Evolutionary conservation across 1,284 basidiomycete species (phyloP), one percentile per base, ranked within the genome.

Genomic region (Pseudozyma hubeiensis): DNA sequence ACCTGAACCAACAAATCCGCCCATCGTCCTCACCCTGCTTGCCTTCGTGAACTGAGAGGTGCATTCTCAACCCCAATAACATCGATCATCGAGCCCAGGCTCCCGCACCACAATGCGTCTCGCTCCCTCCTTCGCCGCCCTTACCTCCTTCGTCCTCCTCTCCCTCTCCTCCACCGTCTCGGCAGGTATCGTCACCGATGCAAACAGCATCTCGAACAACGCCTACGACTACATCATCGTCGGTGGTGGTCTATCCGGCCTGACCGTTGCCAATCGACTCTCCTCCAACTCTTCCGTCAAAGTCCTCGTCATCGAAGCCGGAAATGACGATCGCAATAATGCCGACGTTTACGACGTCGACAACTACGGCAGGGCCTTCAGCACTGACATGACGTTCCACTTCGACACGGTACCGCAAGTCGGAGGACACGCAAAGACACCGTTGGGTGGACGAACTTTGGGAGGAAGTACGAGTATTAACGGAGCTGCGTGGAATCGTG

Each of bases 391-490:
- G 44, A 86, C 88, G 72, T 89, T 87, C 87, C 79, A 81, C 6
- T 89, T 87, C 86, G 80, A 80, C 13, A 87, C 89, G 1, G 87
- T 88, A 17, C 84, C 86, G 49, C 72, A 79, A 33, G 53, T 69
- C 8, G 63, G 56, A 4, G 75, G 61, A 4, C 56, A 44, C 10
- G 87, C 86, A 16, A 87, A 85, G 72, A 79, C 81, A 9, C 87
- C 89, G 29, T 46, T 54, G 1, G 81, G 88, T 30, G 89, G 89
- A 1, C 89, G 88, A 78, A 89, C 88, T 0, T 86, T 90, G 4
- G 89, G 89, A 33, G 90, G 89, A 1, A 86, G 87, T 48, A 87
- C 88, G 37, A 88, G 88, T 1, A 89, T 90, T 80, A 90, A 90
- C 75, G 89, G 89, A 33, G 88, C 85, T 10, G 84, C 86, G 9